Conservation (phyloP, 2,329 filamentous ascomycete species). For the Phaeosphaeriaceae sp. region DNA sequence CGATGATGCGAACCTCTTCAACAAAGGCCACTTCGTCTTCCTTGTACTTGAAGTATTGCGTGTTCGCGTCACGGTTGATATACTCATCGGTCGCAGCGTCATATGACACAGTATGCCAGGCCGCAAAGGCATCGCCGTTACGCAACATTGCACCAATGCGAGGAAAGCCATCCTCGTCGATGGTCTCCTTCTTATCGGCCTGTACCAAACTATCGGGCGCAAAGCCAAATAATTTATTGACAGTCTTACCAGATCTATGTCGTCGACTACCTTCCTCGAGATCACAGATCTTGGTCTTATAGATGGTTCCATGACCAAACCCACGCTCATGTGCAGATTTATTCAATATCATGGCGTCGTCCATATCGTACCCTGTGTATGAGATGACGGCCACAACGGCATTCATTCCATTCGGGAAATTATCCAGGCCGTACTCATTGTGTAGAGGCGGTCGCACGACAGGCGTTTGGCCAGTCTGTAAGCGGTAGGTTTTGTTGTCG, state of each 20-base stretch:
- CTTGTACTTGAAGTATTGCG: slow-evolving; percentile 93
- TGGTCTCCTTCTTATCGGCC: slow-evolving; percentile 70
- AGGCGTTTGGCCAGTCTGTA: slow-evolving; percentile 95
- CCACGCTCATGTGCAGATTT: slow-evolving; percentile 95
- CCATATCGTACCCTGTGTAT: slow-evolving; percentile 99
- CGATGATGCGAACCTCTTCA: slow-evolving; percentile 90
- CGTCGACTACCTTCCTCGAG: slow-evolving; percentile 78
- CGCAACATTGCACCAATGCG: slow-evolving; percentile 77
- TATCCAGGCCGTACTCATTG: slow-evolving; percentile 95
- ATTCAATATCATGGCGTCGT: slow-evolving; percentile 99
- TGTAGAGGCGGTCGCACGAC: slow-evolving; percentile 90
- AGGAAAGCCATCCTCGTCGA: slow-evolving; percentile 89
- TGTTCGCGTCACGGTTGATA: slow-evolving; percentile 83
- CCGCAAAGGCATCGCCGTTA: slow-evolving; percentile 84
- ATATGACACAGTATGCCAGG: slow-evolving; percentile 85
- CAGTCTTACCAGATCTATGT: slow-evolving; percentile 68
- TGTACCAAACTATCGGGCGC: slow-evolving; percentile 77
- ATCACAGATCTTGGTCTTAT: slow-evolving; percentile 93
- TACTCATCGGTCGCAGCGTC: slow-evolving; percentile 75
- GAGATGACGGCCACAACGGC: slow-evolving; percentile 97
- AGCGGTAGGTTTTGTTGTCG: slow-evolving; percentile 94
- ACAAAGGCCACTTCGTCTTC: slow-evolving; percentile 86
- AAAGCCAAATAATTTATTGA: slow-evolving; percentile 89
- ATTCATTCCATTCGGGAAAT: slow-evolving; percentile 96
- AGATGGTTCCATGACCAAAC: slow-evolving; percentile 94